phyloP scores from a whole-genome alignment of 805 yeast genomes.

The Starmerella sp. region DNA sequence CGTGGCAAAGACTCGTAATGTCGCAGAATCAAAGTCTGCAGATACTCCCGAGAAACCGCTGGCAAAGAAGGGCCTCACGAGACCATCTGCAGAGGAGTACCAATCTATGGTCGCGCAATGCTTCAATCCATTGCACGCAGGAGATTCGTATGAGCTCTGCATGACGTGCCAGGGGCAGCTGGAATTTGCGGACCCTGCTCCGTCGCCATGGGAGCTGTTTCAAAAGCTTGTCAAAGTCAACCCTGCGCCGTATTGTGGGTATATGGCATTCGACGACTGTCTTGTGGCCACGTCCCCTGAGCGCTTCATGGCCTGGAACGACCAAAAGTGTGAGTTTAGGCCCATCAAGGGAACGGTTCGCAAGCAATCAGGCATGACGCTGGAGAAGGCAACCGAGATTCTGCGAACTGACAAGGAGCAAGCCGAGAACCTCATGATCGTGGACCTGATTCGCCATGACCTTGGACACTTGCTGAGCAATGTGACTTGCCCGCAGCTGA shows the following conservation, averaged over 20 bases:
- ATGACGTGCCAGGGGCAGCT: conserved; percentile 66
- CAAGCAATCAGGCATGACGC: conserved; percentile 44
- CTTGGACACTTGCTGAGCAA: conserved; percentile 51
- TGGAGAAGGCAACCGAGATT: conserved; percentile 49
- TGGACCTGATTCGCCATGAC: conserved; percentile 89
- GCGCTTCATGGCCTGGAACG: conserved; percentile 73
- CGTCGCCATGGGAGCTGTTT: conserved; percentile 67
- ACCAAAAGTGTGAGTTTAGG: conserved; percentile 55
- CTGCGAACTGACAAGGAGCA: conserved; percentile 79
- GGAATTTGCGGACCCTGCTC: conserved; percentile 34
- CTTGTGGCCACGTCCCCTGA: conserved; percentile 90
- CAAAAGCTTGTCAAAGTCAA: conserved; percentile 57
- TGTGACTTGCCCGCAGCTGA: conserved; percentile 65
- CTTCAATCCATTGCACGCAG: conserved; percentile 55
- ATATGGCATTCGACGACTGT: conserved; percentile 52
- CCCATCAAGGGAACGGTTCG: conserved; percentile 95
- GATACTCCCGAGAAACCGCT: neutral
- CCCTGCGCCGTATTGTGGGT: conserved; percentile 90
- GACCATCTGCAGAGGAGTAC: conserved; percentile 34
- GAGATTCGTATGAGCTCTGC: conserved; percentile 91
- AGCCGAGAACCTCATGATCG: conserved; percentile 95
- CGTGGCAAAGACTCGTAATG: neutral
- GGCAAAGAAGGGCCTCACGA: neutral
- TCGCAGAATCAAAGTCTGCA: neutral
- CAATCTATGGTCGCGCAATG: conserved; percentile 46